Base-by-base conservation (phyloP, 129 eudicot genomes). In the Escallonia rubra region DNA sequence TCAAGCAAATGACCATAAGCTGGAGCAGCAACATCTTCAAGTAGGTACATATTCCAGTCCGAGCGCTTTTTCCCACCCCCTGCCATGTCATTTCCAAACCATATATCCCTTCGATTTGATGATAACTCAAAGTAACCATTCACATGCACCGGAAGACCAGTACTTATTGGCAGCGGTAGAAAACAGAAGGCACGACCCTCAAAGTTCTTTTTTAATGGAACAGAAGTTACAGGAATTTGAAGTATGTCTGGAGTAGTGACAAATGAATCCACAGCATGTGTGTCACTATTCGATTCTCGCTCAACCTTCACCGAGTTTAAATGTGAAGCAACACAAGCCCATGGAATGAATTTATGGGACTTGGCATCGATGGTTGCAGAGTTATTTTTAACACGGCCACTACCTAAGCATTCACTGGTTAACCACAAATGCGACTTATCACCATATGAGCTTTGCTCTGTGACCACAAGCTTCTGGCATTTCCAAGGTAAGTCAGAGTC, bases 51-150 rank as follows among this genome's bases (percentile, higher is more conserved):
- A 66, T 94, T 94, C 99, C 99, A 94, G 56, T 94, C 99, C 6
- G 99, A 86, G 38, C 99, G 95, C 60, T 82, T 84, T 64, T 87
- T 94, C 41, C 99, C 99, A 55, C 95, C 99, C 60, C 99, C 99
- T 6, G 96, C 91, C 99, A 94, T 94, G 87, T 94, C 99, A 82
- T 82, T 88, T 49, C 99, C 99, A 77, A 94, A 89, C 99, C 99
- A 94, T 74, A 94, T 94, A 76, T 94, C 99, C 67, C 99, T 89
- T 66, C 99, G 83, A 66, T 94, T 94, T 47, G 99, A 94, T 67
- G 99, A 89, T 74, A 94, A 69, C 68, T 94, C 99, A 77, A 94
- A 94, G 72, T 94, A 89, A 3, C 96, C 96, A 73, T 94, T 94
- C 41, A 94, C 85, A 74, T 94, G 99, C 68, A 85, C 95, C 0